Conservation (phyloP, 164 flowering plant species). For the Chloranthus sessilifolius region DNA sequence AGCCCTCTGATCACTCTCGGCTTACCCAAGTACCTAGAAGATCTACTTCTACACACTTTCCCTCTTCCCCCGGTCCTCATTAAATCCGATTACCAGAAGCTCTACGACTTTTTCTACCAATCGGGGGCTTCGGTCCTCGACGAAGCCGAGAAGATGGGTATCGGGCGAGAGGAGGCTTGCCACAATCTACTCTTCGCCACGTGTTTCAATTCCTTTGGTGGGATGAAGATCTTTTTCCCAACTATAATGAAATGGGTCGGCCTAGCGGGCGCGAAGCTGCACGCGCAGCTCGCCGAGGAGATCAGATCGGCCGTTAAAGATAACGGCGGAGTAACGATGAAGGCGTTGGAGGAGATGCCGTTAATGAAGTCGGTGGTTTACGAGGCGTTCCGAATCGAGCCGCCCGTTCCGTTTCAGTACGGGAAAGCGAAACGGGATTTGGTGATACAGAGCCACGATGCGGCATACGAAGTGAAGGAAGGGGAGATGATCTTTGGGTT, state of each 20-base stretch:
- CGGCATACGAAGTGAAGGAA: constrained; percentile 43
- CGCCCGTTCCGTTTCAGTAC: constrained; percentile 69
- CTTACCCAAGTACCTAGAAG: constrained; percentile 51
- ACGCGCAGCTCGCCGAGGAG: constrained; percentile 53
- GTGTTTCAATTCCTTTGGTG: constrained; percentile 81
- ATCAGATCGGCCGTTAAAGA: constrained; percentile 45
- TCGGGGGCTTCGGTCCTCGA: constrained; percentile 36
- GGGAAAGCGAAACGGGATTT: constrained; percentile 59
- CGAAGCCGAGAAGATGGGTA: constrained; percentile 53
- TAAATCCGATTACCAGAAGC: constrained; percentile 47
- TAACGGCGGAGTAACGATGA: constrained; percentile 59
- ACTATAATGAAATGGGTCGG: constrained; percentile 64
- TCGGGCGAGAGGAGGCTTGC: constrained; percentile 64
- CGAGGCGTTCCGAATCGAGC: constrained; percentile 69
- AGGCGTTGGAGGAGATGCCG: constrained; percentile 61
- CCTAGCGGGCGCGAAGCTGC: constrained; percentile 57
- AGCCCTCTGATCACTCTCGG: constrained; percentile 60
- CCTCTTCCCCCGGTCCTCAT: constrained; percentile 51
- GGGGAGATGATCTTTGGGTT: constrained; percentile 78
- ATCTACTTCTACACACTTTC: constrained; percentile 46
- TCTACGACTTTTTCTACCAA: constrained; percentile 58
- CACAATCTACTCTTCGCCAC: constrained; percentile 76
- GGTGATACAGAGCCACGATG: constrained; percentile 63
- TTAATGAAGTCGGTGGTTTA: constrained; percentile 73
- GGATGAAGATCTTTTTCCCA: constrained; percentile 71